phyloP scores from a whole-genome alignment of 768 basidiomycete genomes.

The Russula sp. region DNA sequence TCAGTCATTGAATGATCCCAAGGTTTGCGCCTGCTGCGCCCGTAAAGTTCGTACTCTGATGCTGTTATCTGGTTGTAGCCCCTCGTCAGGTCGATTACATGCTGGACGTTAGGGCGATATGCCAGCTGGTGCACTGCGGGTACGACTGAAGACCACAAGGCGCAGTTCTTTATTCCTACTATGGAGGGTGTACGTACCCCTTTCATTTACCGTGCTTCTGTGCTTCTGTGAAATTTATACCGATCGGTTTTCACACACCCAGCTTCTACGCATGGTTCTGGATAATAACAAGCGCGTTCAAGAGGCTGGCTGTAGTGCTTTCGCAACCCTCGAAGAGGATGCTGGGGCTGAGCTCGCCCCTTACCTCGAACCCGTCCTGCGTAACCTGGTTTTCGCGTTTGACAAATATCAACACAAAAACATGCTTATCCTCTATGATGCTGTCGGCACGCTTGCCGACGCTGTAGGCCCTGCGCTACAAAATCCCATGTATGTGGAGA shows the following conservation, averaged over 20 bases:
- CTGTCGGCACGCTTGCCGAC: constrained; percentile 97
- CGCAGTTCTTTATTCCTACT: constrained; percentile 89
- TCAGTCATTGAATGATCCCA: constrained; percentile 84
- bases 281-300: constrained; percentile 99
- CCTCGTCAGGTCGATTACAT: constrained; percentile 95
- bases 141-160: constrained; percentile 82
- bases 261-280: constrained; percentile 96
- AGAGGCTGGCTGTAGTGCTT: constrained; percentile 98
- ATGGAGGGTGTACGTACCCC: constrained; percentile 81
- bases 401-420: constrained; percentile 99
- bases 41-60: constrained; percentile 11
- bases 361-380: constrained; percentile 91
- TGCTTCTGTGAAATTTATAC: constrained; percentile 23
- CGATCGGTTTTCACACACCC: constrained; percentile 21
- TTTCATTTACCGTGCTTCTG: constrained; percentile 33
- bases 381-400: constrained; percentile 94
- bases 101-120: constrained; percentile 99
- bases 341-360: constrained; percentile 87
- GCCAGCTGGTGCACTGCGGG: constrained; percentile 95
- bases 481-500: constrained; percentile 85
- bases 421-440: constrained; percentile 96
- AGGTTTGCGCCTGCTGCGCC: constrained; percentile 49
- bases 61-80: constrained; percentile 51
- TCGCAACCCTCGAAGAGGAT: constrained; percentile 97
- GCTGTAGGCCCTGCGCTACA: constrained; percentile 88